Conservation (phyloP, 805 yeast species). For the Ogataea siamensis region DNA sequence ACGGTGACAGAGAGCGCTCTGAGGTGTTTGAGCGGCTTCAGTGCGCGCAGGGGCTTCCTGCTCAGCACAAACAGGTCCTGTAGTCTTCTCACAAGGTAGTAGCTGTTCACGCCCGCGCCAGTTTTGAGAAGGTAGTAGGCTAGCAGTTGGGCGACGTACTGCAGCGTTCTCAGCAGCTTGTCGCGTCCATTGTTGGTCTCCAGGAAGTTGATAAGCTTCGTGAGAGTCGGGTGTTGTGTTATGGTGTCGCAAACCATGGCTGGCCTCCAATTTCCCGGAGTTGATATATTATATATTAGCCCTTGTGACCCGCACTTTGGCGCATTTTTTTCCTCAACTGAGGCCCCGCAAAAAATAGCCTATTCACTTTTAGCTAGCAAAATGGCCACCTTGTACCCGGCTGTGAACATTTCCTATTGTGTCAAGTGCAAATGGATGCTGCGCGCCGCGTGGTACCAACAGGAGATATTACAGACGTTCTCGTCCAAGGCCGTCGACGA, state of each 20-base stretch:
- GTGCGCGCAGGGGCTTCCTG: constrained; percentile 80
- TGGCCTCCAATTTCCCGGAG: neutral
- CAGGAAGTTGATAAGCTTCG: constrained; percentile 58
- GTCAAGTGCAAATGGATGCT: constrained; percentile 86
- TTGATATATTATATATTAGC: constrained; percentile 4
- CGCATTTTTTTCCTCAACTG: neutral
- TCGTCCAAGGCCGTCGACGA: constrained; percentile 24
- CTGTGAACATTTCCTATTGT: constrained; percentile 70
- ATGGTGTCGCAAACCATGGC: constrained; percentile 65
- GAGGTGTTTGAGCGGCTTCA: constrained; percentile 75
- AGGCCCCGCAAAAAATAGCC: constrained; percentile 13
- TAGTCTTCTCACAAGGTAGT: constrained; percentile 51
- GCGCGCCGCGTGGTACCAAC: constrained; percentile 84
- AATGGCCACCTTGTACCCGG: constrained; percentile 43
- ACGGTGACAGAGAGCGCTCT: constrained; percentile 65
- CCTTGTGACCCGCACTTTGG: constrained; percentile 11
- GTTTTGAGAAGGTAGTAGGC: constrained; percentile 54
- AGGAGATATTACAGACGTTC: constrained; percentile 83
- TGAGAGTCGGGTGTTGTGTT: constrained; percentile 70
- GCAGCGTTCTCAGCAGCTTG: constrained; percentile 73
- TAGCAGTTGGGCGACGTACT: constrained; percentile 75
- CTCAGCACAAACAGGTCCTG: constrained; percentile 63
- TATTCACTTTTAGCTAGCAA: constrained; percentile 2
- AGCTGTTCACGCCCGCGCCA: constrained; percentile 49
- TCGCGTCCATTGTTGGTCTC: constrained; percentile 74